Conservation (phyloP, 1,284 basidiomycete species). For the Ustilago lituana region DNA sequence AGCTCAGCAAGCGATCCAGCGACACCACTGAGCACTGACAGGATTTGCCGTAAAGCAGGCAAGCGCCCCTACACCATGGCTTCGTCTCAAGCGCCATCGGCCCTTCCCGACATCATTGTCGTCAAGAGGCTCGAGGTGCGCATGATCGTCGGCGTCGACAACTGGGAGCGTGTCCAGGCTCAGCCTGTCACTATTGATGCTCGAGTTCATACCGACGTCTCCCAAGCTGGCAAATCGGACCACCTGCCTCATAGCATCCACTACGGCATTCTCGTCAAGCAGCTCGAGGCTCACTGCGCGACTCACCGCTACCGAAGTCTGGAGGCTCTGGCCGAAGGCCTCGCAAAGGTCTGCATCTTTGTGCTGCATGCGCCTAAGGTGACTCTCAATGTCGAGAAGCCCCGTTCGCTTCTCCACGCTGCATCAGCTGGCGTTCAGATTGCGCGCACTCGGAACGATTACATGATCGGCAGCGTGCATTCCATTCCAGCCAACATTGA, state of each 20-base stretch:
- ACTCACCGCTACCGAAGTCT: conserved; percentile 43
- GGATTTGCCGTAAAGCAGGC: neutral
- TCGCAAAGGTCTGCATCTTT: conserved; percentile 70
- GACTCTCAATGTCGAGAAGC: conserved; percentile 70
- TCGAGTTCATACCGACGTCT: conserved; percentile 73
- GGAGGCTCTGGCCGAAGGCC: conserved; percentile 63
- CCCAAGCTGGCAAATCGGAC: conserved; percentile 72
- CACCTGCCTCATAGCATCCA: conserved; percentile 73
- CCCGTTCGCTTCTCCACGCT: conserved; percentile 73
- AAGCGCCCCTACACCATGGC: conserved; percentile 13
- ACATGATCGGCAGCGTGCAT: conserved; percentile 33
- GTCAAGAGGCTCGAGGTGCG: conserved; percentile 60
- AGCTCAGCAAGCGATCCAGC: neutral
- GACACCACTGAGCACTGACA: too few relatives aligned
- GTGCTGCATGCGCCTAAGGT: conserved; percentile 69
- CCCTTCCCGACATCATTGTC: conserved; percentile 56
- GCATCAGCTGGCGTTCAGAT: conserved; percentile 70
- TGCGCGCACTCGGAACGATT: conserved; percentile 50
- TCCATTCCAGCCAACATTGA: conserved; percentile 23
- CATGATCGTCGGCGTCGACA: conserved; percentile 61
- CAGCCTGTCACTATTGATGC: conserved; percentile 75
- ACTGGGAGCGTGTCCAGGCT: conserved; percentile 61
- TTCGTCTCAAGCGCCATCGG: conserved; percentile 11
- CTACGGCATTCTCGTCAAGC: conserved; percentile 63
- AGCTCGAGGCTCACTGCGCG: conserved; percentile 60